Evolutionary conservation across 202 grass and related monocot genomes (phyloP), one percentile per base, ranked within the genome.

Genomic region (Setaria viridis): DNA sequence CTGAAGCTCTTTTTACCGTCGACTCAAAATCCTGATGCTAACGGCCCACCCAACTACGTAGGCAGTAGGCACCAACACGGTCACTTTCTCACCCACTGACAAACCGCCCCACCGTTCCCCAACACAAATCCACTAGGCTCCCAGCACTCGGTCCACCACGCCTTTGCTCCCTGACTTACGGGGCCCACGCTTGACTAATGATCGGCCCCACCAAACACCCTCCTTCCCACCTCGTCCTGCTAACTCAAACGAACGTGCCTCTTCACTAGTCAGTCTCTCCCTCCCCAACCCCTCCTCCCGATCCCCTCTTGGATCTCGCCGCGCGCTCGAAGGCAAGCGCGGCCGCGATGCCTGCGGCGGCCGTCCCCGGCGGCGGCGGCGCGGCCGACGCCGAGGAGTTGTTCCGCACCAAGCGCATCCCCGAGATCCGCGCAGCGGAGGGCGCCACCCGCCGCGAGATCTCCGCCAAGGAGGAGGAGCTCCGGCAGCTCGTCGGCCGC

Each of bases 391-490:
- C 97, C 1, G 97, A 99, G 88, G 91, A 91, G 9, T 89, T 99
- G 11, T 99, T 99, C 90, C 97, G 92, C 34, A 86, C 87, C 46
- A 97, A 91, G 82, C 86, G 87, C 82, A 97, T 99, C 77, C 80
- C 80, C 1, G 97, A 99, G 97, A 99, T 99, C 90, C 97, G 94
- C 20, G 84, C 80, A 1, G 86, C 83, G 5, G 92, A 99, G 80
- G 82, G 64, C 19, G 72, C 87, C 49, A 97, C 92, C 7, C 87
- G 93, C 48, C 88, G 89, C 70, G 97, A 94, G 84, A 99, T 99
- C 92, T 87, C 93, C 74, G 88, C 82, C 76, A 99, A 99, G 91
- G 93, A 95, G 87, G 94, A 99, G 82, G 97, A 99, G 74, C 97
- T 99, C 78, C 87, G 94, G 53, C 90, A 94, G 85, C 97, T 99